A percentile compares a stretch with the other conserved stretches of the same genome.
phyloP scores from a whole-genome alignment of 2,329 filamentous ascomycete species.

The Sclerotiophoma versabilis region DNA sequence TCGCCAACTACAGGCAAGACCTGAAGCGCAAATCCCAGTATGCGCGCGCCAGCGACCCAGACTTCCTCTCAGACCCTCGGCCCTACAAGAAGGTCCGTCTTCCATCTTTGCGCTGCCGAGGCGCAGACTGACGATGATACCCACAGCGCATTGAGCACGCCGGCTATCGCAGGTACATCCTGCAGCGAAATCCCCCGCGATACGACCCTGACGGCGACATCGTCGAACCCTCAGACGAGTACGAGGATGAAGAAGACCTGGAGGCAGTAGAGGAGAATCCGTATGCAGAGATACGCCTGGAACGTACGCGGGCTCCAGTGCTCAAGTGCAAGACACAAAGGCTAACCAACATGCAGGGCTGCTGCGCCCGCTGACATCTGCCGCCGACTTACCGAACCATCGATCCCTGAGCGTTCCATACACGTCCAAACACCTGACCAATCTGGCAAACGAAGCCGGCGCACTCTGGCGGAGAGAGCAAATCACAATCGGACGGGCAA shows the following conservation, averaged over 20 bases:
- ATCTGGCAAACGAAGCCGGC: slow-evolving; percentile 73
- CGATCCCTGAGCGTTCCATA: slow-evolving; percentile 78
- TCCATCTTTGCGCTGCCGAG: slow-evolving; percentile 4
- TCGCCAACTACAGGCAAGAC: slow-evolving; percentile 79
- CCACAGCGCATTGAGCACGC: slow-evolving; percentile 74
- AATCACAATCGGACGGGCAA: slow-evolving; percentile 74
- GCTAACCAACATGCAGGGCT: slow-evolving; percentile 60
- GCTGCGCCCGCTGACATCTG: slow-evolving; percentile 76
- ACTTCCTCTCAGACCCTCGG: slow-evolving; percentile 64
- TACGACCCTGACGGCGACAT: slow-evolving; percentile 82
- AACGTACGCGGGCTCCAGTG: slow-evolving; percentile 61
- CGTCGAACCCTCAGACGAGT: slow-evolving; percentile 74
- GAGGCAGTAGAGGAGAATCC: slow-evolving; percentile 74
- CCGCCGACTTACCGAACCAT: slow-evolving; percentile 76
- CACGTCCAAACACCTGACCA: slow-evolving; percentile 73
- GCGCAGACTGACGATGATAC: slow-evolving; percentile 18
- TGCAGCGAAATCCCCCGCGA: slow-evolving; percentile 75
- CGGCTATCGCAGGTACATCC: slow-evolving; percentile 74
- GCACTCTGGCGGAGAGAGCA: slow-evolving; percentile 79
- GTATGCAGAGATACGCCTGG: slow-evolving; percentile 74
- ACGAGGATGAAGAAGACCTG: slow-evolving; percentile 67
- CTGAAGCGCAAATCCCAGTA: slow-evolving; percentile 78
- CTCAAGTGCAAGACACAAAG: background rate
- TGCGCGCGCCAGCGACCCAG: slow-evolving; percentile 72
- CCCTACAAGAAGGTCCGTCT: slow-evolving; percentile 73